phyloP scores from a whole-genome alignment of 2,329 filamentous ascomycete genomes.

The Cladosporium cucumerinum region DNA sequence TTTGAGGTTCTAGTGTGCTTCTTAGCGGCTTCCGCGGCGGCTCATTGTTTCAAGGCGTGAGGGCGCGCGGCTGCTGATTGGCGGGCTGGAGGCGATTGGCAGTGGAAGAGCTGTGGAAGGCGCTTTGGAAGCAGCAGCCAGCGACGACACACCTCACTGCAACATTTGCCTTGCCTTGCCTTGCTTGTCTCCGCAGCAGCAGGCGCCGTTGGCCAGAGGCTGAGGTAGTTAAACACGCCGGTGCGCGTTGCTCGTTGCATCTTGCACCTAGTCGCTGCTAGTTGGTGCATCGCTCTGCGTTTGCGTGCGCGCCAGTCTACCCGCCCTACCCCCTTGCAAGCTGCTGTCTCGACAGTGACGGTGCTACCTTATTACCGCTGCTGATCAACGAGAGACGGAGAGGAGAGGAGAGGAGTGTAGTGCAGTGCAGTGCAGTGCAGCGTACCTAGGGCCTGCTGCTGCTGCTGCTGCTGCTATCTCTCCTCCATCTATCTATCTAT shows the following conservation, averaged over 20 bases:
- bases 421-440: background rate
- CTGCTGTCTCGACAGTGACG: background rate
- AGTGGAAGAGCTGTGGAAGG: conserved; percentile 9
- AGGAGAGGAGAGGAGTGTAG: background rate
- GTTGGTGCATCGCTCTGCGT: background rate
- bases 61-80: background rate
- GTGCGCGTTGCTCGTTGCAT: background rate
- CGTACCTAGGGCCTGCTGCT: background rate
- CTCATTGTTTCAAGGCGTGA: background rate
- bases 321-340: background rate
- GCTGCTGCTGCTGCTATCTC: background rate
- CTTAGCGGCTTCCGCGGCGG: background rate
- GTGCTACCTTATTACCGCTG: conserved; percentile 5
- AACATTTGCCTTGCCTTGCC: background rate
- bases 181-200: conserved; percentile 8
- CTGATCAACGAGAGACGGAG: background rate
- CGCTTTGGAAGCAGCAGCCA: background rate
- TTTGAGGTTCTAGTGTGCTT: background rate
- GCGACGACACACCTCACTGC: background rate
- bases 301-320: background rate
- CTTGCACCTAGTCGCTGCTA: background rate
- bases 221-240: conserved; percentile 7
- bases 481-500: background rate
- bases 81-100: conserved; percentile 2
- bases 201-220: conserved; percentile 2